Conservation (phyloP, 2,329 filamentous ascomycete species). For the Neopestalotiopsis rosae region DNA sequence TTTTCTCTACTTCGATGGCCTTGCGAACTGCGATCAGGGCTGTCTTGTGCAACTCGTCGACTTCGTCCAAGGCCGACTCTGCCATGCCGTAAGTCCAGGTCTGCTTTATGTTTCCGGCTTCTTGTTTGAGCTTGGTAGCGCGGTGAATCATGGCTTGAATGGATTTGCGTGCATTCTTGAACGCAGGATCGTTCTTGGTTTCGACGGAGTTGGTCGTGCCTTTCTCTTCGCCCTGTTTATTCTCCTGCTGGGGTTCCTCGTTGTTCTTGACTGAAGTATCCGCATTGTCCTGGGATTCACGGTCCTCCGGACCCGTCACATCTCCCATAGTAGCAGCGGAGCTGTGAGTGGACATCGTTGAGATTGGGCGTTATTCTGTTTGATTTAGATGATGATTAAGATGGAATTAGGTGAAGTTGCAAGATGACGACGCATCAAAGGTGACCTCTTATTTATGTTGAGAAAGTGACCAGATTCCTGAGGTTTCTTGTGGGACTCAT, state of each 20-base stretch:
- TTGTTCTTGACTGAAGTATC: neutral
- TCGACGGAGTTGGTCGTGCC: neutral
- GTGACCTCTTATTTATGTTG: too few species aligned
- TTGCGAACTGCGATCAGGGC: neutral
- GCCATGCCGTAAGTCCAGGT: neutral
- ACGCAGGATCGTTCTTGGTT: neutral
- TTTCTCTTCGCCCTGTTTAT: neutral
- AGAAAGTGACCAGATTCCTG: too few species aligned
- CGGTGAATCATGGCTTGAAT: neutral
- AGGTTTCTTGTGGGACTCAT: too few species aligned
- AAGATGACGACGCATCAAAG: too few species aligned
- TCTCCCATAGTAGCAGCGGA: neutral
- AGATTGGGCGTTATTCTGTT: neutral
- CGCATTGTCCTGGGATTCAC: neutral
- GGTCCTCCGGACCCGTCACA: neutral
- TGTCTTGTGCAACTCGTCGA: neutral
- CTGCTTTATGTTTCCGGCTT: neutral
- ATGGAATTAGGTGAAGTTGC: too few species aligned
- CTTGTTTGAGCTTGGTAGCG: neutral
- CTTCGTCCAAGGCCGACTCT: neutral
- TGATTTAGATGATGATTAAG: too few species aligned
- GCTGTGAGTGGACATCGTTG: neutral
- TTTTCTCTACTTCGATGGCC: neutral
- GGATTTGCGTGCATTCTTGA: neutral
- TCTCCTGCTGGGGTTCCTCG: neutral